Evolutionary conservation across 2,329 filamentous ascomycete genomes (phyloP), one percentile per base, ranked within the genome.

Genomic region (Domatiomyces globalis): DNA sequence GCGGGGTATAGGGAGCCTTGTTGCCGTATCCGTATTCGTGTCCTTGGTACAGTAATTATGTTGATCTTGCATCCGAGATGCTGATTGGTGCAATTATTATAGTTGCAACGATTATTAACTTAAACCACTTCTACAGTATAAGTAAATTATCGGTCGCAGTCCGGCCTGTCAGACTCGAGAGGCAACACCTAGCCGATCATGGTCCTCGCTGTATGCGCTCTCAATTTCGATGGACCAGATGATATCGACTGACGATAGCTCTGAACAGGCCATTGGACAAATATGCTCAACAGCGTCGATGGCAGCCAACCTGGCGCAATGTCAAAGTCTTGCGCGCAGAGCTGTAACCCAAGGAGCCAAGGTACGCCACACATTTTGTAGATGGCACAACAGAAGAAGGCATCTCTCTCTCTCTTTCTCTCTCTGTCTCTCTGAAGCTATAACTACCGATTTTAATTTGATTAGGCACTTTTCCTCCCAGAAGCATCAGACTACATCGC

Each of bases 401-500:
- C 43, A 45, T 43, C 19, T 39, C 49, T 17, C 47, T 43, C 19
- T 39, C 49, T 17, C 47, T 1, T 46, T 48, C 49, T 49, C 43
- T 54, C 49, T 46, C 36, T n/a, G 46, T 55, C 51, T 50, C 55
- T 18, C 56, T 52, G 44, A n/a, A n/a, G n/a, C n/a, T n/a, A n/a
- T n/a, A n/a, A 45, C 45, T 25, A 25, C 43, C 17, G 10, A 18
- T 22, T 15, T 53, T 15, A n/a, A 27, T 45, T 50, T n/a, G 42
- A 39, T 50, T 55, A 85, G 78, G 80, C 85, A 17, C 77, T 95
- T 48, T 95, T 96, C 71, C 82, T 95, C 49, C 90, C 90, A 10
- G 90, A 95, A 75, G 90, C 90, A 20, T 80, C 80, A 51, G 88
- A 95, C 70, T 95, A 95, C 72, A 88, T 95, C 61, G 84, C 80